Percentiles rank a stretch among this genome's conserved stretches.
phyloP scores from a whole-genome alignment of 306 rosid genomes.

The Quercus dentata region DNA sequence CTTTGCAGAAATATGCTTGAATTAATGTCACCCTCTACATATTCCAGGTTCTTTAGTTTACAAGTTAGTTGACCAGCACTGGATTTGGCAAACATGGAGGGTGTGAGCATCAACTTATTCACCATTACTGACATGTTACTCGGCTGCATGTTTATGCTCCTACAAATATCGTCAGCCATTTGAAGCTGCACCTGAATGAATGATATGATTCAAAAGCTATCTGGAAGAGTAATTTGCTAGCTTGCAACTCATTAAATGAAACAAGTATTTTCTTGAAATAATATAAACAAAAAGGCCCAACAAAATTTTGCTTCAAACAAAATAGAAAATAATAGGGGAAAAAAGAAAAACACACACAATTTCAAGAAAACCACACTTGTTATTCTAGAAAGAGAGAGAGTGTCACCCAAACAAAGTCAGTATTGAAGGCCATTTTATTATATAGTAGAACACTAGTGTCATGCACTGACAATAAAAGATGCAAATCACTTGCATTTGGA shows the following conservation, averaged over 20 bases:
- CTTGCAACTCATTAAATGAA: neutral
- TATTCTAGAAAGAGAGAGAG: neutral
- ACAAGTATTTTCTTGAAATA: neutral
- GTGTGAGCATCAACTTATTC: neutral
- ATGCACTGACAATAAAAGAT: neutral
- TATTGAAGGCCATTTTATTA: neutral
- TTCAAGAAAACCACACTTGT: neutral
- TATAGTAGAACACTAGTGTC: neutral
- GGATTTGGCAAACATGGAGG: neutral
- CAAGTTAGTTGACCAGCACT: neutral
- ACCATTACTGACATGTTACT: neutral
- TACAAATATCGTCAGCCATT: slow-evolving; percentile 1
- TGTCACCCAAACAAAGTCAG: neutral
- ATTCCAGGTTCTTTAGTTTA: neutral
- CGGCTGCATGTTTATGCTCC: neutral
- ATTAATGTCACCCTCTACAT: slow-evolving; percentile 4
- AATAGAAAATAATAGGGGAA: neutral
- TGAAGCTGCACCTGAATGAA: slow-evolving; percentile 23
- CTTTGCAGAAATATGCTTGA: neutral
- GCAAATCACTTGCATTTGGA: neutral
- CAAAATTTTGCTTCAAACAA: neutral
- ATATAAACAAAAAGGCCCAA: neutral
- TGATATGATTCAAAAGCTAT: neutral
- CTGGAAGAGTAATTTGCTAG: neutral
- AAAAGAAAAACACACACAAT: neutral